Base-by-base conservation (phyloP, 208 protist species). In the Acanthamoeba sp. region DNA sequence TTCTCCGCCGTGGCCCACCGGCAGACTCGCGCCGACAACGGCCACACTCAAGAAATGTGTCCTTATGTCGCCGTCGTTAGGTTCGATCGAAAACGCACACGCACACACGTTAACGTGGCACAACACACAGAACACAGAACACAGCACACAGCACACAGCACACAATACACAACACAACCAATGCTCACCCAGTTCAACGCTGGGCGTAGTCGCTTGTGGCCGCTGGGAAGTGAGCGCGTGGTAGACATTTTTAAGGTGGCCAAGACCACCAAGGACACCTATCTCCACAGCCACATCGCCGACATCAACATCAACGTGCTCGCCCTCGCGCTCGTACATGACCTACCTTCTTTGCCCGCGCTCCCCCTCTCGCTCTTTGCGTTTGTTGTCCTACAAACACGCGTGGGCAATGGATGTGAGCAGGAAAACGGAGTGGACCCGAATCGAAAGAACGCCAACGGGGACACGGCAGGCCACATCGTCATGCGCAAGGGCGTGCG, bases 251-350 rank as follows among this genome's bases (percentile, higher is more conserved):
- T 85, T 22, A 20, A 32, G 45, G 48, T 59, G 12, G 48, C 36
- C 3, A 85, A 85, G 76, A 24, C 2, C 5, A 50, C 45, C 45
- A 85, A 57, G 48, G 42, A 57, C 32, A 85, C 38, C 38, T 85
- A 85, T n/a, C 45, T 85, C n/a, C 76, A 85, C 76, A n/a, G 7
- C 24, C 38, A 85, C 76, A 85, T 85, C 45, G 42, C 22, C 27
- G 76, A 85, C 48, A 50, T 85, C 76, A 85, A 85, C 32, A 29
- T 85, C 45, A 85, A 85, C 48, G 76, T 85, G 20, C 76, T 85
- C 76, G 76, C 42, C 0, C 42, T 85, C n/a, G 45, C 59, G 3
- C 48, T 85, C 27, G 76, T 85, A 85, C 32, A n/a, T n/a, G n/a
- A n/a, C n/a, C n/a, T n/a, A n/a, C n/a, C n/a, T n/a, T n/a, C n/a